A percentile compares a stretch with the other conserved stretches of the same genome.
These are phyloP conservation scores for Euphrasia confusa DNA, from an alignment of 257 asterid genomes.

Conservation along the genomic window DNA sequence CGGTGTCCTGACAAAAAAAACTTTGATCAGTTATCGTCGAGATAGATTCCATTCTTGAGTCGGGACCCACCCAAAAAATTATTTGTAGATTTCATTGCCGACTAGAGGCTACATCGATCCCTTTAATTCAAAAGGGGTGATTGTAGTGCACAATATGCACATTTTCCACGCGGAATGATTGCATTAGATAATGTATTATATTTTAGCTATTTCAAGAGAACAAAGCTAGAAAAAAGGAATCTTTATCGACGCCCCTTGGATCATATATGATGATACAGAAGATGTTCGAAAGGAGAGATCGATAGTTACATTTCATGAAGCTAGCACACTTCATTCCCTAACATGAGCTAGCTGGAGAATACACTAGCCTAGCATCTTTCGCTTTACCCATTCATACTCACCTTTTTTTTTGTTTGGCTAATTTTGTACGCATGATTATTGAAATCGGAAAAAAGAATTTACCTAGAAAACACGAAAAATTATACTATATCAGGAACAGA, in stretches of 20 bases:
- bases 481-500: too few relatives aligned
- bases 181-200: neutral
- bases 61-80: neutral
- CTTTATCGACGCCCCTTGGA: neutral
- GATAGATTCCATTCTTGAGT: neutral
- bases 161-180: neutral
- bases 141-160: neutral
- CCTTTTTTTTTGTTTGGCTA: neutral
- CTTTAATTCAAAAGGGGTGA: neutral
- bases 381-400: neutral
- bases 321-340: neutral
- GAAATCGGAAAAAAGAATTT: neutral
- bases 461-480: neutral
- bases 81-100: too few relatives aligned
- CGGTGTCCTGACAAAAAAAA: too few relatives aligned
- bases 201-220: neutral
- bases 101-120: neutral
- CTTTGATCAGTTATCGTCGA: neutral
- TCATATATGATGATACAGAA: neutral
- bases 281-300: neutral
- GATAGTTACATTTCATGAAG: neutral
- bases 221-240: neutral
- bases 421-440: neutral
- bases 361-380: conserved; percentile 1
- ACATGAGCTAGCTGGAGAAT: neutral